Base-by-base conservation (phyloP, 306 rosid genomes). In the Vigna unguiculata region DNA sequence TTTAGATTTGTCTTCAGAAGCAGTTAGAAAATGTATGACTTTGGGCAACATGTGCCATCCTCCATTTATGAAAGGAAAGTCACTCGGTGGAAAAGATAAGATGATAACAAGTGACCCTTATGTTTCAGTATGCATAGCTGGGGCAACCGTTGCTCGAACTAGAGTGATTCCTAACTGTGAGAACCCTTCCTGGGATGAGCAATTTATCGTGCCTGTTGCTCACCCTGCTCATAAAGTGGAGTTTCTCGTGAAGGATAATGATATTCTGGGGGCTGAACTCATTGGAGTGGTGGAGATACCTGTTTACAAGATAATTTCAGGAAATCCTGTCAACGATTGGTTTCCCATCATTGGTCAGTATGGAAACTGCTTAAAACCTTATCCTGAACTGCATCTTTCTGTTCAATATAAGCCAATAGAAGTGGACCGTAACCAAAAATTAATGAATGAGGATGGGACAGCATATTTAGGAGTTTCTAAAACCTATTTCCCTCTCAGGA, bases 91-190 rank as follows among this genome's bases (percentile, higher is more conserved):
- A 57, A 91, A 77, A 46, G 80, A 81, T 13, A 16, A 86, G 15
- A 64, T 70, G 68, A 84, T 86, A 68, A 91, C 93, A n/a, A 91
- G 96, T 74, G 96, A 91, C 60, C 96, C 96, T 69, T 91, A 91
- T 72, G 93, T 91, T 47, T 88, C 93, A 21, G 82, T 91, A 0
- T 86, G 88, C 76, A 36, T 91, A 16, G 81, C 89, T 21, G 93
- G 90, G 14, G 96, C 96, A 10, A 88, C 96, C 46, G 78, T 91
- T 41, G 96, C 91, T 60, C 90, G 82, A 65, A 88, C 93, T 6
- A 82, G 91, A 79, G 87, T 91, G 2, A 87, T 88, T 61, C 46
- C 84, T 1, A 87, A 88, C 77, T 80, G 75, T 11, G 96, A 91
- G 55, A 84, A 91, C 65, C 96, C 96, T 49, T 51, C 77, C 24